Evolutionary conservation across 352 stramenopile species (phyloP).

Genomic region (Phytophthora parvispora): DNA sequence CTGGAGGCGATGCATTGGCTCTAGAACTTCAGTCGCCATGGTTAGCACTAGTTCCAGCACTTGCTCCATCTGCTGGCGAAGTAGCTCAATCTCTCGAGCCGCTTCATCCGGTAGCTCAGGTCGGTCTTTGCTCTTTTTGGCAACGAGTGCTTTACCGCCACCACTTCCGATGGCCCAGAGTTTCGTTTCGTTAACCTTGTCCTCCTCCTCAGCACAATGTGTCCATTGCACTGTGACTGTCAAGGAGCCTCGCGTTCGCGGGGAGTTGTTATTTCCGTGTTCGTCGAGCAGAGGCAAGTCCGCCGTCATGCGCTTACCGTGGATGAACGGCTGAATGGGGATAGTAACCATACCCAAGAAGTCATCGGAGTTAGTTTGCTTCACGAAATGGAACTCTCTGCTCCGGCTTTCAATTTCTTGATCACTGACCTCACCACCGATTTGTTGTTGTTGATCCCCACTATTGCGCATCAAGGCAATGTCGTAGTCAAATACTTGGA

Average conservation of each 20-base stretch:
- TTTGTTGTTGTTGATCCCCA: not conserved
- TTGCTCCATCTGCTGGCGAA: conserved; percentile 29
- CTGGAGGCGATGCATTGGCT: conserved; percentile 62
- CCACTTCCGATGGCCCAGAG: conserved; percentile 34
- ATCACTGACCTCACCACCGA: conserved; percentile 6
- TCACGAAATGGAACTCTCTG: not conserved
- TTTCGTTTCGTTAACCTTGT: conserved; percentile 15
- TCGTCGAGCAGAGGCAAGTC: conserved; percentile 50
- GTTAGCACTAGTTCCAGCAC: conserved; percentile 32
- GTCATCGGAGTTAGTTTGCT: conserved; percentile 30
- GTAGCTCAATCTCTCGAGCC: conserved; percentile 15
- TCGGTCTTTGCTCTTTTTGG: conserved; percentile 32
- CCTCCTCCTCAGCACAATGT: conserved; percentile 33
- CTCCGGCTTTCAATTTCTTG: not conserved
- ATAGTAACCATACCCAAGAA: conserved; percentile 60
- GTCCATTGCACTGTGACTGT: conserved; percentile 73
- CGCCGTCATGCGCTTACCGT: conserved; percentile 50
- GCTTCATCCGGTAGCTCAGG: conserved; percentile 31
- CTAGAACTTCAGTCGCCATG: conserved; percentile 40
- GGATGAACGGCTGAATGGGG: conserved; percentile 48
- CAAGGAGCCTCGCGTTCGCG: conserved; percentile 43
- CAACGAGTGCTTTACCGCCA: conserved; percentile 17
- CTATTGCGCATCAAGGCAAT: conserved; percentile 24
- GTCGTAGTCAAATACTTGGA: conserved; percentile 56
- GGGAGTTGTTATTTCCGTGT: conserved; percentile 32